Percentiles rank a stretch among this genome's conserved stretches.
These are phyloP conservation scores for Schizothecium vesticola DNA, from an alignment of 495 filamentous ascomycete genomes.

Conservation along the genomic window DNA sequence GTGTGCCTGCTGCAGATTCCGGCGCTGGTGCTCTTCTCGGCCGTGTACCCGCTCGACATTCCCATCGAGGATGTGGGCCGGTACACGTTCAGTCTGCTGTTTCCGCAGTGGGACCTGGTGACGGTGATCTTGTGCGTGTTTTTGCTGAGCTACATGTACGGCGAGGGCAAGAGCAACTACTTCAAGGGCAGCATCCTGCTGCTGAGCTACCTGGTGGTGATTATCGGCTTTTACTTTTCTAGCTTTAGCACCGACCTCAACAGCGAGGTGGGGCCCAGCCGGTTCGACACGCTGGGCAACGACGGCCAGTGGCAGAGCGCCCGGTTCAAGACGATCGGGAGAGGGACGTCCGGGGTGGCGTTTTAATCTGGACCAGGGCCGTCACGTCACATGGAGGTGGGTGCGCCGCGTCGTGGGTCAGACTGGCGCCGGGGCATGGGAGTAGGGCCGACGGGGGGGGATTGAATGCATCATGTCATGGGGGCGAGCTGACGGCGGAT, in stretches of 20 bases:
- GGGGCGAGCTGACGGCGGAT: not conserved
- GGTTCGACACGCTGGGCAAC: slow-evolving; percentile 62
- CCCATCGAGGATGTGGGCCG: slow-evolving; percentile 52
- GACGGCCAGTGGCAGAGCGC: slow-evolving; percentile 47
- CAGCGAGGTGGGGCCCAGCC: slow-evolving; percentile 53
- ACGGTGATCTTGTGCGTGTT: slow-evolving; percentile 98
- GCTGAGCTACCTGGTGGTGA: slow-evolving; percentile 86
- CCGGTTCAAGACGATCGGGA: slow-evolving; percentile 46
- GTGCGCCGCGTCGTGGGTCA: not conserved
- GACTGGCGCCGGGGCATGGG: not conserved
- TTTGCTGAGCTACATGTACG: slow-evolving; percentile 93
- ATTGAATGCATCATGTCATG: not conserved
- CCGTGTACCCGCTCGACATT: slow-evolving; percentile 39
- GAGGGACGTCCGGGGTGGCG: slow-evolving; percentile 25
- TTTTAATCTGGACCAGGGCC: slow-evolving; percentile 19
- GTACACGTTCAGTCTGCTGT: slow-evolving; percentile 89
- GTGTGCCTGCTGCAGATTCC: slow-evolving; percentile 97
- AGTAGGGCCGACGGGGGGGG: not conserved
- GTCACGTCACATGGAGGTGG: not conserved
- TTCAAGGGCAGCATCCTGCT: slow-evolving; percentile 92
- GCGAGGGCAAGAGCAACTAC: slow-evolving; percentile 94
- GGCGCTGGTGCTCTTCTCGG: slow-evolving; percentile 86
- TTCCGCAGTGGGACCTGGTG: slow-evolving; percentile 99
- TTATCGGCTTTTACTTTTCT: slow-evolving; percentile 86
- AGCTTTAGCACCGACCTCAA: slow-evolving; percentile 60